Base-by-base conservation (phyloP, 257 asterid species). In the Plantago elongata region DNA sequence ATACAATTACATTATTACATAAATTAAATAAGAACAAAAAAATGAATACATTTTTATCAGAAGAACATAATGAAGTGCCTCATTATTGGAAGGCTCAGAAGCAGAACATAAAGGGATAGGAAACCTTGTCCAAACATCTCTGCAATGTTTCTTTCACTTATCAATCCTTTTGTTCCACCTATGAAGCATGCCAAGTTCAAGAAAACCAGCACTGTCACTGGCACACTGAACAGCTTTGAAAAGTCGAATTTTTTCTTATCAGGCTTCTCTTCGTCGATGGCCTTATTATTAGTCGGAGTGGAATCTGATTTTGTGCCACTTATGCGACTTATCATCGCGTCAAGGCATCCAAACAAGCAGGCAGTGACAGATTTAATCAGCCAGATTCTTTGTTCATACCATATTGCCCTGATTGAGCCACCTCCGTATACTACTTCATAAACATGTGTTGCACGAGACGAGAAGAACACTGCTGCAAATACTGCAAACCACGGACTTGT, bases 41-140 rank as follows among this genome's bases (percentile, higher is more conserved):
- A 34, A 34, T 34, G 40, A 34, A 34, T 22, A 18, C 13, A 52
- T 52, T 18, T 52, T 13, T 38, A 18, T 54, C 8, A 54, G 15
- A 54, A 27, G 16, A 54, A 54, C 17, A 11, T 12, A 54, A 54
- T 12, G 43, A 54, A 54, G 4, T 5, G 59, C n/a, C 59, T 3
- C 3, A 54, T n/a, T 54, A 54, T 54, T 8, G 91, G 94, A 49
- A 77, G 67, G 60, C 96, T 88, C 3, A 88, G 81, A 46, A 74
- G 70, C 51, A 85, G 79, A 69, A 83, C 77, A 71, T 83, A 80
- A 1, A 76, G 60, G 1, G 84, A 81, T 18, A 88, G 69, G 11
- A 78, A 17, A 17, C 85, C 83, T 50, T 88, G 96, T 54, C 85
- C 94, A n/a, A 83, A 68, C 95, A 88, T 85, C 62, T 79, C 89